phyloP scores from a whole-genome alignment of 2,329 filamentous ascomycete genomes.

The Scedosporium dehoogii region DNA sequence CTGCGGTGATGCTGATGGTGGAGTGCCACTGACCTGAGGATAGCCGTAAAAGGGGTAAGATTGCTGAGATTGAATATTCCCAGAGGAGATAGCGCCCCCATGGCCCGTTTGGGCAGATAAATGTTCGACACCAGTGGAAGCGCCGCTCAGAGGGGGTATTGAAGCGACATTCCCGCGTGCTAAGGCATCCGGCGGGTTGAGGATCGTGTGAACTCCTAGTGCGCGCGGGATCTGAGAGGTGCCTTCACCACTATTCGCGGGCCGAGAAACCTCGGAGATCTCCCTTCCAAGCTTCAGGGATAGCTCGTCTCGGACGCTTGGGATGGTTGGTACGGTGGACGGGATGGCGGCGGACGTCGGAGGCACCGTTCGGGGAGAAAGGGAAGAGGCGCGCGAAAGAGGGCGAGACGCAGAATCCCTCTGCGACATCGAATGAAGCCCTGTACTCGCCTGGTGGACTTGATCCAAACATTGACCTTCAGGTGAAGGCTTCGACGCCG shows the following conservation, averaged over 20 bases:
- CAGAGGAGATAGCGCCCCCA: neutral
- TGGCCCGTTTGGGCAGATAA: neutral
- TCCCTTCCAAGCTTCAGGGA: neutral
- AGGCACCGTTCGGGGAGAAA: neutral
- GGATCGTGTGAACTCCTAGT: neutral
- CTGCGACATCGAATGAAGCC: neutral
- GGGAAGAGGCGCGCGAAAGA: neutral
- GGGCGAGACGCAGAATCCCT: slow-evolving; percentile 1
- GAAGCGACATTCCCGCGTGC: neutral
- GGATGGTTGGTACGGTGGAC: neutral
- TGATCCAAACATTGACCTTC: neutral
- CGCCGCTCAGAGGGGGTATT: neutral
- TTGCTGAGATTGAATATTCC: neutral
- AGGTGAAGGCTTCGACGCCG: neutral
- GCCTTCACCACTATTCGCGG: neutral
- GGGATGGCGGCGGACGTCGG: neutral
- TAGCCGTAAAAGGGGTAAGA: neutral
- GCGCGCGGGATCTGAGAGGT: neutral
- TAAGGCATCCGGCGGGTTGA: neutral
- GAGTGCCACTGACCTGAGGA: neutral
- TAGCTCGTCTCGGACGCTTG: neutral
- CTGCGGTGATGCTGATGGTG: neutral
- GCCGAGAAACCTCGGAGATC: neutral
- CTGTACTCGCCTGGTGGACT: neutral
- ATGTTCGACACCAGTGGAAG: neutral